Evolutionary conservation across 1,139 yeast species (phyloP), one percentile per base, ranked within the genome.

Genomic region (Debaryomyces sp.): DNA sequence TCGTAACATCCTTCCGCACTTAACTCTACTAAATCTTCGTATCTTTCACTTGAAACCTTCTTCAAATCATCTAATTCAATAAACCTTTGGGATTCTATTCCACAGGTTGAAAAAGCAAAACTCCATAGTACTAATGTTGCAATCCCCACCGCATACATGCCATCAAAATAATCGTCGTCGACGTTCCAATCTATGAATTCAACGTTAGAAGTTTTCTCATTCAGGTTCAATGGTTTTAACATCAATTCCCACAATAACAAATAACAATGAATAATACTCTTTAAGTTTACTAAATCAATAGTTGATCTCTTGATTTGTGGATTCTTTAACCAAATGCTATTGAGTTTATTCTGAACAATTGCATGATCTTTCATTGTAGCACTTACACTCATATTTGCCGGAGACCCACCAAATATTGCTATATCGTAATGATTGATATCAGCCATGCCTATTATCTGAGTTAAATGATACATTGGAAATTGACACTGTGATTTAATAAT

Each of bases 351-450:
- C 55, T 75, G 80, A 23, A 81, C 87, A 30, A 76, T 71, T 51
- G 69, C 70, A 55, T 79, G 77, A 60, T 80, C 94, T 48, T 75
- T 71, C 18, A 71, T 64, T 7, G 82, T 78, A 1, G 90, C 87
- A 46, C 76, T 77, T 27, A 88, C 95, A 62, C 88, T 89, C 84
- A 88, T 86, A 56, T 90, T 79, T 60, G 87, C 83, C 0, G 95
- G 94, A 1, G 91, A 87, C 1, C 97, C 97, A 6, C 92, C 87
- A 62, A 75, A 85, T 7, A 87, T 84, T 47, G 87, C 88, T 49
- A 87, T 80, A 63, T 89, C 96, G 63, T 87, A 84, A 54, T 88
- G 90, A 50, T 87, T 83, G 30, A 87, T 77, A 44, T 88, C 80
- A 1, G 76, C 59, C 57, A 75, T 74, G 59, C 89, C 81, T 30